Conservation (phyloP, 208 protist species). For the Crithidia brevicula region DNA sequence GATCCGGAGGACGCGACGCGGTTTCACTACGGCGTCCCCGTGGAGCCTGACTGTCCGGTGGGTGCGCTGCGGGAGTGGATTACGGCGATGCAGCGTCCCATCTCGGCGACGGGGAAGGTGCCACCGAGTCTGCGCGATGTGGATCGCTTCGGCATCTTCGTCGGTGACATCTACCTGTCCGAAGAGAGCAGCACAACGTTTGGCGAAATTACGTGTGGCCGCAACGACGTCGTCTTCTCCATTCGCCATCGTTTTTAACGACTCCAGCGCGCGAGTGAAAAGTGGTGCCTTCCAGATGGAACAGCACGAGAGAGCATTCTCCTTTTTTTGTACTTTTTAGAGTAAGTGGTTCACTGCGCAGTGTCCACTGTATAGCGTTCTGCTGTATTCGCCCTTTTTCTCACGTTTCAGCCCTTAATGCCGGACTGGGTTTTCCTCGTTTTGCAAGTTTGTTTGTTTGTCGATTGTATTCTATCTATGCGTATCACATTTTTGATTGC, state of each 20-base stretch:
- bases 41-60: constrained; percentile 51
- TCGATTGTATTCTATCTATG: not conserved
- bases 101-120: constrained; percentile 5
- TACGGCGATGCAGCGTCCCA: constrained; percentile 21
- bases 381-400: constrained; percentile 6
- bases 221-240: constrained; percentile 62
- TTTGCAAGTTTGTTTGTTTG: not conserved
- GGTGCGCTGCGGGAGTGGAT: constrained; percentile 51
- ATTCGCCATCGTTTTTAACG: constrained; percentile 26
- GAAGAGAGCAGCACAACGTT: constrained; percentile 43
- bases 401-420: too few species aligned
- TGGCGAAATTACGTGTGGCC: constrained; percentile 40
- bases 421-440: constrained; percentile 12
- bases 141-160: constrained; percentile 39
- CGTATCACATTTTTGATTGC: not conserved
- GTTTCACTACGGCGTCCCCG: constrained; percentile 55
- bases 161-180: constrained; percentile 29
- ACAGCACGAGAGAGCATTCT: too few species aligned
- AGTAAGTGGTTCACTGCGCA: not conserved
- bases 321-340: constrained; percentile 14
- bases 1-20: constrained; percentile 42
- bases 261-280: not conserved
- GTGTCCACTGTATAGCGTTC: not conserved
- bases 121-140: constrained; percentile 26
- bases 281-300: too few species aligned